Base-by-base conservation (phyloP, 345 rosid species). In the Eucalyptus viminalis region DNA sequence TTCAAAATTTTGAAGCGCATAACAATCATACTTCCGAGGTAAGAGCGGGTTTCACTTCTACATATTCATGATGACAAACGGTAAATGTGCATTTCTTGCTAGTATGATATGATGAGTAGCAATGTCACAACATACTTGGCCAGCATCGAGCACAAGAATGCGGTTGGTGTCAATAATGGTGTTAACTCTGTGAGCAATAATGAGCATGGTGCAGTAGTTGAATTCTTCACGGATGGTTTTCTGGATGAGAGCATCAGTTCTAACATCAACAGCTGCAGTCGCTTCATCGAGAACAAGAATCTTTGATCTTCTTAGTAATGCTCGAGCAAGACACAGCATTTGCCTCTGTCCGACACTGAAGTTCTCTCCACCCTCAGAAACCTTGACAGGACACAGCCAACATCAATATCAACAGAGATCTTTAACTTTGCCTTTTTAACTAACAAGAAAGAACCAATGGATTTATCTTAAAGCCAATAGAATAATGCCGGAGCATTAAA, bases 281-380 rank as follows among this genome's bases (percentile, higher is more conserved):
- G 99, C 99, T 93, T 98, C 99, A 86, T 98, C 99, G 1, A 97
- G 99, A 89, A 95, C 97, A 89, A 97, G 98, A 90, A 98, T 95
- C 94, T 98, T 98, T 31, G 98, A 95, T 91, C 95, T 94, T 85
- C 97, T 92, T 87, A 96, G 89, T 93, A 97, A 90, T 19, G 99
- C 98, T 85, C 99, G 96, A 17, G 99, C 97, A 91, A 97, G 97
- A 92, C 99, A 96, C 91, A 97, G 69, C n/a, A 97, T 89, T 86
- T 97, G 99, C 90, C 98, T 94, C 93, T 97, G 99, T 40, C 99
- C 98, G 44, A 96, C 96, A 87, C 99, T 97, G 90, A 96, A 97
- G 90, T 98, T 97, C 94, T 96, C 98, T 86, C 99, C 99, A 80
- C 97, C 96, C 89, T 98, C 98, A 7, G 94, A 94, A 88, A 69